Percentiles rank a stretch among this genome's conserved stretches.
These are phyloP conservation scores for Cystobasidiaceae sp. DNA, from an alignment of 1,284 basidiomycete genomes.

Conservation along the genomic window DNA sequence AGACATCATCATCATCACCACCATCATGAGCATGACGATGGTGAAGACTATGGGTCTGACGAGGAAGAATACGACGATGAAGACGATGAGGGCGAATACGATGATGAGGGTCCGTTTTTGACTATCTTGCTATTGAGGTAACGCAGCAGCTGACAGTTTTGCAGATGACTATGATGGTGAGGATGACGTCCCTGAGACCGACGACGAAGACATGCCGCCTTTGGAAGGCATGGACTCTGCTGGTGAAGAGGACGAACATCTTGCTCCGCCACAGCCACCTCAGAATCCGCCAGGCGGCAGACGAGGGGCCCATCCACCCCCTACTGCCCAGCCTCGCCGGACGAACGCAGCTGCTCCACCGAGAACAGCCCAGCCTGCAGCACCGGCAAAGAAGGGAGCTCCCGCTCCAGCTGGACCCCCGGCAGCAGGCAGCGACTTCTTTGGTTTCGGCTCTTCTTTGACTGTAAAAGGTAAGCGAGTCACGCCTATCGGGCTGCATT, in stretches of 20 bases:
- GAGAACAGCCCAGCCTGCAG: conserved; percentile 48
- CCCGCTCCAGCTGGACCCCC: conserved; percentile 34
- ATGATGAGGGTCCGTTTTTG: conserved; percentile 60
- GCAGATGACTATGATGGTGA: conserved; percentile 58
- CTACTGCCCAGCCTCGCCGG: conserved; percentile 45
- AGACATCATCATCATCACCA: conserved; percentile 37
- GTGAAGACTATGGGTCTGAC: conserved; percentile 33
- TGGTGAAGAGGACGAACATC: conserved; percentile 35
- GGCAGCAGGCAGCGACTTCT: conserved; percentile 57
- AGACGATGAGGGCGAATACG: conserved; percentile 51
- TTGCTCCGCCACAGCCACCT: conserved; percentile 13
- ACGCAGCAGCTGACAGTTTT: neutral
- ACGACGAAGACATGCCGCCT: conserved; percentile 52
- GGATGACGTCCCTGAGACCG: conserved; percentile 54
- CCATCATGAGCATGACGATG: conserved; percentile 44
- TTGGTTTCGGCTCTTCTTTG: conserved; percentile 69
- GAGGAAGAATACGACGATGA: conserved; percentile 48
- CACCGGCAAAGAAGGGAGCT: conserved; percentile 23
- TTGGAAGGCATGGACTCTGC: conserved; percentile 47
- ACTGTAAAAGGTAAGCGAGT: conserved; percentile 69
- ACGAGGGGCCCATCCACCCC: conserved; percentile 6
- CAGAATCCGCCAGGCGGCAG: conserved; percentile 22
- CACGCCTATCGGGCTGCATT: conserved; percentile 22
- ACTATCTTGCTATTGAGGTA: conserved; percentile 45
- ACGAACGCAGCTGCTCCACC: conserved; percentile 44